phyloP scores from a whole-genome alignment of 2,329 filamentous ascomycete genomes.

The Botrytis sinoallii region DNA sequence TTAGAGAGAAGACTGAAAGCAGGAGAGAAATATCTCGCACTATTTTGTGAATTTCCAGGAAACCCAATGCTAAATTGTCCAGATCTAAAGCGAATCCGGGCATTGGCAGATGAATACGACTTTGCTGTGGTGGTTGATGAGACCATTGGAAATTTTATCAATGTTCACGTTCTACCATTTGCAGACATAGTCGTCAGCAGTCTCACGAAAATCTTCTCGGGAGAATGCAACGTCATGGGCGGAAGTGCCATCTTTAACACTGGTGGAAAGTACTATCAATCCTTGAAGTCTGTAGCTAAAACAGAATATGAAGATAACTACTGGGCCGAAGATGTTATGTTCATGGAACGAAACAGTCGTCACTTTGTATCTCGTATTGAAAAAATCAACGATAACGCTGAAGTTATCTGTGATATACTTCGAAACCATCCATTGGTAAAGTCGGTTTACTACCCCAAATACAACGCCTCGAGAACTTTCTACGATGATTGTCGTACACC shows the following conservation, averaged over 20 bases:
- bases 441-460: constrained; percentile 82
- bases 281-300: constrained; percentile 64
- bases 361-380: constrained; percentile 83
- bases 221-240: constrained; percentile 98
- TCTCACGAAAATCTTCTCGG: constrained; percentile 94
- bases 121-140: constrained; percentile 94
- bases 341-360: constrained; percentile 93
- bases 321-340: constrained; percentile 91
- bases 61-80: constrained; percentile 87
- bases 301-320: constrained; percentile 80
- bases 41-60: constrained; percentile 94
- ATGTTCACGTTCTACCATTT: constrained; percentile 85
- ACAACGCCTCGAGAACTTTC: constrained; percentile 61
- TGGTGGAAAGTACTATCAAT: constrained; percentile 64
- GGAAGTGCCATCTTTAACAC: constrained; percentile 68
- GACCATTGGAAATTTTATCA: constrained; percentile 94
- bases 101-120: constrained; percentile 75
- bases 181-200: constrained; percentile 93
- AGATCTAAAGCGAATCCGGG: constrained; percentile 76
- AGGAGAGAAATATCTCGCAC: constrained; percentile 74
- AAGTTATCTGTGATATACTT: constrained; percentile 74
- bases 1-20: constrained; percentile 66
- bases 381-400: constrained; percentile 81
- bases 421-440: constrained; percentile 62
- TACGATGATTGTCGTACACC: constrained; percentile 78